phyloP scores from a whole-genome alignment of 2,329 filamentous ascomycete species.

The Diaporthe eres region DNA sequence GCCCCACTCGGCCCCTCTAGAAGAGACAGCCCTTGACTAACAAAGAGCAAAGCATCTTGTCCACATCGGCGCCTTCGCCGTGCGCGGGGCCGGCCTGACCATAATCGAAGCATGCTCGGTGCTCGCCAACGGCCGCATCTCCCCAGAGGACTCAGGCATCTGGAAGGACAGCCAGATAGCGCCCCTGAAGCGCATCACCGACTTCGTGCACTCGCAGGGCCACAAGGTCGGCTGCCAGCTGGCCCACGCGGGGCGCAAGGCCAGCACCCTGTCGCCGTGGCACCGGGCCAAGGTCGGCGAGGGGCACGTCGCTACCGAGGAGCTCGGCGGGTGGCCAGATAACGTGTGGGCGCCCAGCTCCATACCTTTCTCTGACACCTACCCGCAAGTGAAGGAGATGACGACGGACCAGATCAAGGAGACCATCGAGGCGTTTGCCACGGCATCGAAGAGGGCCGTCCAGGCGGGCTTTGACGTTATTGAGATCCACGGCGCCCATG shows the following conservation, averaged over 20 bases:
- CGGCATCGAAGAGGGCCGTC: constrained; percentile 71
- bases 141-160: constrained; percentile 82
- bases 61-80: constrained; percentile 83
- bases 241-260: constrained; percentile 83
- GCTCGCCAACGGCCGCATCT: constrained; percentile 83
- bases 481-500: constrained; percentile 76
- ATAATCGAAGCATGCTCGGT: constrained; percentile 86
- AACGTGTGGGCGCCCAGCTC: constrained; percentile 66
- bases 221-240: constrained; percentile 86
- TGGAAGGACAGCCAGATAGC: constrained; percentile 89
- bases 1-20: neutral
- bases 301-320: constrained; percentile 67
- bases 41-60: constrained; percentile 60
- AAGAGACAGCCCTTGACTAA: neutral
- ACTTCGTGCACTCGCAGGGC: constrained; percentile 85
- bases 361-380: constrained; percentile 72
- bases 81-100: constrained; percentile 80
- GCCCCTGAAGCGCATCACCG: constrained; percentile 77
- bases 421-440: constrained; percentile 74
- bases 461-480: constrained; percentile 82
- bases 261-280: constrained; percentile 74
- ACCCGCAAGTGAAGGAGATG: constrained; percentile 76
- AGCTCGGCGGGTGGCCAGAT: constrained; percentile 69
- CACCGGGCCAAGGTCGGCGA: constrained; percentile 62
- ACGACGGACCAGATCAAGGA: constrained; percentile 76